Base-by-base conservation (phyloP, 2,329 filamentous ascomycete genomes). In the Akanthomyces muscarius region DNA sequence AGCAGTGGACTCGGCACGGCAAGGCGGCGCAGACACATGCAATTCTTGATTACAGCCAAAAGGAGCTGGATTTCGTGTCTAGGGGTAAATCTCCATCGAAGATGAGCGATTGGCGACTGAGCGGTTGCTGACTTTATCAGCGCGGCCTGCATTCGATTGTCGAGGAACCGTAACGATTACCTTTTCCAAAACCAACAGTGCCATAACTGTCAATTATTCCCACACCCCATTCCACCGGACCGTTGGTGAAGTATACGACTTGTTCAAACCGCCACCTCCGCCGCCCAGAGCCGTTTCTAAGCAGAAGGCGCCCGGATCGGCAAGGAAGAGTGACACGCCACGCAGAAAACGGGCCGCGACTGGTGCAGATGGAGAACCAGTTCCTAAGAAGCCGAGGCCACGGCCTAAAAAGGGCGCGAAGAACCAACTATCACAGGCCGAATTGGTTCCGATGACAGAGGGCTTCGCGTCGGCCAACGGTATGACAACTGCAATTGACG, bases 61-160 rank as follows among this genome's bases (percentile, higher is more conserved):
- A 77, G 65, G 79, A 80, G 13, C 73, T 78, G 8, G 80, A 86
- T 5, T 51, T 33, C 5, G 11, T 41, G 16, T 38, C 52, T 8
- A 42, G 58, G 21, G 59, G 63, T 64, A 48, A 53, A 53, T 25
- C 36, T 28, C 5, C 62, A 36, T 21, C 33, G 21, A 64, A 54
- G 56, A 28, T 2, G 13, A 36, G 6, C 14, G 13, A 36, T 61
- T 68, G 23, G 68, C 3, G n/a, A 18, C 25, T 25, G 45, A 21
- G 28, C 41, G 4, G 18, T 21, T 23, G 18, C 66, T 65, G 21
- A 64, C 55, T n/a, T 36, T n/a, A 33, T 18, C 65, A 84, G 82
- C 73, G 33, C 81, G 84, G 16, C 84, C 84, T 58, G 84, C 84
- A 0, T 87, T 86, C 66, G 83, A 87, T 67, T 87, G 84, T 64